Evolutionary conservation across 2,329 filamentous ascomycete species (phyloP), one percentile per base, ranked within the genome.

Genomic region (Ophiostoma quercus): DNA sequence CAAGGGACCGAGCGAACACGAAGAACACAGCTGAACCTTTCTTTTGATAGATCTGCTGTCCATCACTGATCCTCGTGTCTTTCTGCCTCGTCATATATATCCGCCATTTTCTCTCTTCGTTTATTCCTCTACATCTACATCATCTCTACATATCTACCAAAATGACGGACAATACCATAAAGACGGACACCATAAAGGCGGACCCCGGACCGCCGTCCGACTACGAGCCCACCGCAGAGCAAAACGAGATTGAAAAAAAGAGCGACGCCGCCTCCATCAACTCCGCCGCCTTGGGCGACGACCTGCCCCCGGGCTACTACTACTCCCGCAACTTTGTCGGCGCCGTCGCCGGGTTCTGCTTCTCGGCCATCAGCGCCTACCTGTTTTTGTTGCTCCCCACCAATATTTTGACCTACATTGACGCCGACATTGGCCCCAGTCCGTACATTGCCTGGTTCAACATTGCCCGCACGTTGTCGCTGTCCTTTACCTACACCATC

Each of bases 331-430:
- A 73, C 2, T 80, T 80, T 67, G 67, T 80, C 0, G 78, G 78
- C 34, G 74, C 76, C 0, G 70, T 79, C 25, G 65, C 75, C 78
- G 79, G 78, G 9, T 79, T 80, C 73, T 79, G 77, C 71, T 73
- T 80, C 8, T 78, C 79, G 7, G 76, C 78, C 68, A 77, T 79
- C 65, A 78, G 77, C 43, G 78, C 78, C 19, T 79, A 79, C 69
- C 75, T 80, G 68, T 80, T 79, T 70, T 68, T 80, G 32, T 75
- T 80, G 54, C 68, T 80, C n/a, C 79, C 78, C 14, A 79, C 78
- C 39, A 80, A 79, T 65, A 76, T 79, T 43, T 73, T 79, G 54
- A 75, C 76, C 1, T 77, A 70, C 63, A 72, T 72, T 51, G 72
- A 72, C 62, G n/a, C 66, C 6, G 72, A 73, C 66, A 68, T 73